A percentile compares a stretch with the other conserved stretches of the same genome.
phyloP scores from a whole-genome alignment of 495 filamentous ascomycete genomes.

The Corynascus novoguineensis region DNA sequence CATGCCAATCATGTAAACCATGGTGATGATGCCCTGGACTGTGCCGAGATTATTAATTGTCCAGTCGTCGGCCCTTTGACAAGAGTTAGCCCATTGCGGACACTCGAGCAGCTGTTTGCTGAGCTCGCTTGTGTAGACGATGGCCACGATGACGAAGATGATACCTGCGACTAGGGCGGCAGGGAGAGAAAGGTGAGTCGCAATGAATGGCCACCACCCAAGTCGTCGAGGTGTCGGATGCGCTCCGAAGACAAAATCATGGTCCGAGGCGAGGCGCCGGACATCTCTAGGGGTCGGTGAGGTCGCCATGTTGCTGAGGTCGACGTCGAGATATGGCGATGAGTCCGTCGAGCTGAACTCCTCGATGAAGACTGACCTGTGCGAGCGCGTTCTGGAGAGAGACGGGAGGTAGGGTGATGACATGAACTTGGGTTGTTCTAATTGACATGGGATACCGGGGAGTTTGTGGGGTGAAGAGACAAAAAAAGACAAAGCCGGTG shows the following conservation, averaged over 20 bases:
- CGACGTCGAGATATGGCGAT: slow-evolving; percentile 6
- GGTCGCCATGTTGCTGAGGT: slow-evolving; percentile 13
- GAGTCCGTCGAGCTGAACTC: slow-evolving; percentile 22
- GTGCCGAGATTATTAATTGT: slow-evolving; percentile 24
- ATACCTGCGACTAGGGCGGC: slow-evolving; percentile 20
- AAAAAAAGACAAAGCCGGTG: too few species aligned
- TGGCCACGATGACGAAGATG: slow-evolving; percentile 22
- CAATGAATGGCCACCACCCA: slow-evolving; percentile 26
- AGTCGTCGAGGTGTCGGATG: slow-evolving; percentile 16
- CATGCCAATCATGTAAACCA: slow-evolving; percentile 27
- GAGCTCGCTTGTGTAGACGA: slow-evolving; percentile 22
- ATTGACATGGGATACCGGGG: too few species aligned
- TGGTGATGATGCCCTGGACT: slow-evolving; percentile 28
- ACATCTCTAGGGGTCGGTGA: slow-evolving; percentile 25
- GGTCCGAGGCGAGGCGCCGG: slow-evolving; percentile 27
- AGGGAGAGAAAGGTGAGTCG: slow-evolving; percentile 23
- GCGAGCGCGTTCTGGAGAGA: slow-evolving; percentile 21
- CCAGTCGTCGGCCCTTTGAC: slow-evolving; percentile 20
- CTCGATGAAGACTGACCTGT: slow-evolving; percentile 27
- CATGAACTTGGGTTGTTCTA: slow-evolving; percentile 12
- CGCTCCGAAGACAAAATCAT: slow-evolving; percentile 26
- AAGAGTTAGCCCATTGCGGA: slow-evolving; percentile 24
- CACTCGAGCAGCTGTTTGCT: slow-evolving; percentile 27
- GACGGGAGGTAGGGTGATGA: slow-evolving; percentile 4
- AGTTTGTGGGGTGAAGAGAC: not conserved